These are phyloP conservation scores for Amylocarpus encephaloides DNA, from an alignment of 2,329 filamentous ascomycete species.

Conservation along the genomic window DNA sequence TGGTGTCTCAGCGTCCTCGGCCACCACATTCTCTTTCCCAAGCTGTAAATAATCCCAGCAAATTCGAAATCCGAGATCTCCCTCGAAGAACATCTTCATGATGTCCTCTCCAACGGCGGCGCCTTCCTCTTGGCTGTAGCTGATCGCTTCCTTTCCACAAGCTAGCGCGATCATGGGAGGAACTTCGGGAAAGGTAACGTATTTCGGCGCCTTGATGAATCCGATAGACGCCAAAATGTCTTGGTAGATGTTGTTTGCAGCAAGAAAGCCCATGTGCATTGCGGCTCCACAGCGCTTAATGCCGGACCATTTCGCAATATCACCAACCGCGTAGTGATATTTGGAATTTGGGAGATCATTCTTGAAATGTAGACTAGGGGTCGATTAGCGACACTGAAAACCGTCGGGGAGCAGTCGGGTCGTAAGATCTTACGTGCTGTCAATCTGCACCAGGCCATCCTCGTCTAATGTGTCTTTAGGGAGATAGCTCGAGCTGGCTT, in stretches of 20 bases:
- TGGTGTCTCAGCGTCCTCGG: not conserved
- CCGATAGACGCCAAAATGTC: slow-evolving; percentile 42
- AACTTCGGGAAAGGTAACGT: slow-evolving; percentile 45
- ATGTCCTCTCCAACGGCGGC: slow-evolving; percentile 56
- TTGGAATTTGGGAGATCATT: slow-evolving; percentile 48
- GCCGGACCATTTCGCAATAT: slow-evolving; percentile 64
- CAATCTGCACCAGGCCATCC: slow-evolving; percentile 60
- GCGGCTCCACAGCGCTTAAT: slow-evolving; percentile 75
- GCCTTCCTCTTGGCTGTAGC: slow-evolving; percentile 52
- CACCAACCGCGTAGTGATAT: slow-evolving; percentile 63
- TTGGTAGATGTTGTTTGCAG: slow-evolving; percentile 62
- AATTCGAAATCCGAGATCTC: slow-evolving; percentile 54
- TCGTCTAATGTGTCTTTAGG: slow-evolving; percentile 51
- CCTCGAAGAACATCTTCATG: slow-evolving; percentile 56
- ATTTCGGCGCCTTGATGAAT: slow-evolving; percentile 38
- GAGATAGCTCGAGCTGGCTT: slow-evolving; percentile 57
- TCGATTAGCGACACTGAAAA: not conserved
- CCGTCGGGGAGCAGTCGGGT: not conserved
- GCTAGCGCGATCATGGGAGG: slow-evolving; percentile 65
- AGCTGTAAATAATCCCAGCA: slow-evolving; percentile 7
- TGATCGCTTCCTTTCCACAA: slow-evolving; percentile 62
- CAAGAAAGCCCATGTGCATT: slow-evolving; percentile 65
- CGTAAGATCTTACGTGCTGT: slow-evolving; percentile 40
- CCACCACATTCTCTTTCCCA: not conserved
- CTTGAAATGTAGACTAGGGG: slow-evolving; percentile 47